These are phyloP conservation scores for Trichoderma harzianum DNA, from an alignment of 2,329 filamentous ascomycete species.

Conservation along the genomic window DNA sequence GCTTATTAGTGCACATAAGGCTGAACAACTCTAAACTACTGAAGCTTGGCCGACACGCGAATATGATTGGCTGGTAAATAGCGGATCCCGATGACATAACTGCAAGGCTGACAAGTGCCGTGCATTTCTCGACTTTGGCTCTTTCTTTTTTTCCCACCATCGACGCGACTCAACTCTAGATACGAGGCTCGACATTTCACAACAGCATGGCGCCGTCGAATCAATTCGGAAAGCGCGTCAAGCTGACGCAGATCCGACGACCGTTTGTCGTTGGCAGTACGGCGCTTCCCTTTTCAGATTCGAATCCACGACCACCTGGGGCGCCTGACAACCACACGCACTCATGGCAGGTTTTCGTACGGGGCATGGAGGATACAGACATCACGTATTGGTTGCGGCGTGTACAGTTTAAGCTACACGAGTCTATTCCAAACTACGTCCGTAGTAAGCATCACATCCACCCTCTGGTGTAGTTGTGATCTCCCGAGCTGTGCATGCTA, in stretches of 20 bases:
- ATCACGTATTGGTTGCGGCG: constrained; percentile 95
- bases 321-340: constrained; percentile 91
- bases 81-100: constrained; percentile 11
- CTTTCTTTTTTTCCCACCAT: neutral
- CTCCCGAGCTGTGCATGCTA: neutral
- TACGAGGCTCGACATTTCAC: neutral
- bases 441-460: constrained; percentile 54
- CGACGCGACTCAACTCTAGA: neutral
- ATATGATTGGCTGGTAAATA: neutral
- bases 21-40: constrained; percentile 2
- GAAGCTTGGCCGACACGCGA: neutral
- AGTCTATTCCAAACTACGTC: constrained; percentile 89
- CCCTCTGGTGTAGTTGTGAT: neutral
- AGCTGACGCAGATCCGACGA: constrained; percentile 61
- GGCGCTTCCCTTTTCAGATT: constrained; percentile 73
- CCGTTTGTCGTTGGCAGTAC: constrained; percentile 76
- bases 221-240: constrained; percentile 59
- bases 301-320: constrained; percentile 72
- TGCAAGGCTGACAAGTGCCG: constrained; percentile 16
- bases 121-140: constrained; percentile 5
- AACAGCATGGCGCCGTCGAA: constrained; percentile 56
- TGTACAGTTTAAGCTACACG: constrained; percentile 97
- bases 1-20: constrained; percentile 13
- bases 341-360: constrained; percentile 93
- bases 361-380: constrained; percentile 82